These are phyloP conservation scores for Eucalyptus tenuipes DNA, from an alignment of 345 rosid genomes.

Conservation along the genomic window DNA sequence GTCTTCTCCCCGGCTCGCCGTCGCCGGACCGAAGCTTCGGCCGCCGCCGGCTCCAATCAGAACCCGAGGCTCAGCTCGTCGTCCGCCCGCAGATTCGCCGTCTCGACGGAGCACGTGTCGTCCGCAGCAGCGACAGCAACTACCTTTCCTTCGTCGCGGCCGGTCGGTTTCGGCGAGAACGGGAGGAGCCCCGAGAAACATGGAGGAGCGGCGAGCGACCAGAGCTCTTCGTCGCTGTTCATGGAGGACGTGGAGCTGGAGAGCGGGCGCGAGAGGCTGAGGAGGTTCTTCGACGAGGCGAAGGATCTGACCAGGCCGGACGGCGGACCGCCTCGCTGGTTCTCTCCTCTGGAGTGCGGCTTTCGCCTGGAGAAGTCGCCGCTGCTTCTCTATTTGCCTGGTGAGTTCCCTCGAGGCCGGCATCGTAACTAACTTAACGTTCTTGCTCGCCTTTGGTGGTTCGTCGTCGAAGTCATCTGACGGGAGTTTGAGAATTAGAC, in stretches of 20 bases:
- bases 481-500: not conserved
- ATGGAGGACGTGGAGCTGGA: not conserved
- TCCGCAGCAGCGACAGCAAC: not conserved
- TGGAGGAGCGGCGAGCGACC: not conserved
- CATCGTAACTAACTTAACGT: not conserved
- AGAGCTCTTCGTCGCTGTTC: not conserved
- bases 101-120: constrained; percentile 1
- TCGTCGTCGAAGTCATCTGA: not conserved
- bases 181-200: not conserved
- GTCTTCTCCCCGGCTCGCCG: not conserved
- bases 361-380: constrained; percentile 37
- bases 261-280: constrained; percentile 5
- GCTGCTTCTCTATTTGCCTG: constrained; percentile 61
- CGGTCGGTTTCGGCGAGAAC: not conserved
- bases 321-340: constrained; percentile 66
- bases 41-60: not conserved
- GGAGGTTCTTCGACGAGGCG: constrained; percentile 37
- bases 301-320: constrained; percentile 28
- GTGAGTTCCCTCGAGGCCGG: constrained; percentile 6
- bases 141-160: not conserved
- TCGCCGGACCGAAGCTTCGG: not conserved
- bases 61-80: not conserved
- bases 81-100: not conserved
- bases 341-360: constrained; percentile 55
- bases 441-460: not conserved